Evolutionary conservation across 768 basidiomycete species (phyloP).

Genomic region (Hericium alpestre): DNA sequence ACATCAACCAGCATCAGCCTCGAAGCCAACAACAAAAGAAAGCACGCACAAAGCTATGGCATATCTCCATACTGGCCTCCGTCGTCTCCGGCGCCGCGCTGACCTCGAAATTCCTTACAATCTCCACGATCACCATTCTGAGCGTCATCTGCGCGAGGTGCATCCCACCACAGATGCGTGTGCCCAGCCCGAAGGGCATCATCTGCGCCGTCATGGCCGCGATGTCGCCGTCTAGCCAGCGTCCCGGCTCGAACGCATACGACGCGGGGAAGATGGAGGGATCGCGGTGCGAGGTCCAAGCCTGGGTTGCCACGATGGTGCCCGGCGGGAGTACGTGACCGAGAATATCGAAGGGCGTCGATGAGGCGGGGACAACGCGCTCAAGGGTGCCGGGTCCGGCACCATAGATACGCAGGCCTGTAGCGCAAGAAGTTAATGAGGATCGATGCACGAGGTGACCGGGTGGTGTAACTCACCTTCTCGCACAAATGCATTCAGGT

Average conservation of each 20-base stretch:
- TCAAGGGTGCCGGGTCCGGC: constrained; percentile 66
- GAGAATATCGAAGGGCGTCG: constrained; percentile 62
- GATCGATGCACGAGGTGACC: background rate
- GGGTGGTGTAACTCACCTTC: constrained; percentile 33
- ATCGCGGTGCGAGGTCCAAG: constrained; percentile 82
- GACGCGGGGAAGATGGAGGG: constrained; percentile 60
- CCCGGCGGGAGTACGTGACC: constrained; percentile 73
- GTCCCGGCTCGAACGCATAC: constrained; percentile 65
- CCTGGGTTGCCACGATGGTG: constrained; percentile 65
- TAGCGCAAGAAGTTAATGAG: background rate
- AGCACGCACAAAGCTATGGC: constrained; percentile 63
- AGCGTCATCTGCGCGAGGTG: constrained; percentile 64
- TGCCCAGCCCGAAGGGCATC: constrained; percentile 74
- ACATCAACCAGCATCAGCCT: too few species aligned
- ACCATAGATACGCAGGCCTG: constrained; percentile 63
- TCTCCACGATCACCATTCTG: constrained; percentile 44
- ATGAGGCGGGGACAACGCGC: constrained; percentile 50
- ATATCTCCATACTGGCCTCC: constrained; percentile 48
- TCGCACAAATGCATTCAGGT: constrained; percentile 37
- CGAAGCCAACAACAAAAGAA: too few species aligned
- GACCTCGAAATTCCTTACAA: constrained; percentile 51
- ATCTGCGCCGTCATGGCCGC: constrained; percentile 53
- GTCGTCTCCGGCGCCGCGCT: background rate
- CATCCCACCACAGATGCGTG: constrained; percentile 67
- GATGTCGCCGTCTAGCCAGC: constrained; percentile 41